Percentiles rank a stretch among this genome's conserved stretches.
These are phyloP conservation scores for Pseudopyrenochaeta lycopersici DNA, from an alignment of 2,329 filamentous ascomycete genomes.

Conservation along the genomic window DNA sequence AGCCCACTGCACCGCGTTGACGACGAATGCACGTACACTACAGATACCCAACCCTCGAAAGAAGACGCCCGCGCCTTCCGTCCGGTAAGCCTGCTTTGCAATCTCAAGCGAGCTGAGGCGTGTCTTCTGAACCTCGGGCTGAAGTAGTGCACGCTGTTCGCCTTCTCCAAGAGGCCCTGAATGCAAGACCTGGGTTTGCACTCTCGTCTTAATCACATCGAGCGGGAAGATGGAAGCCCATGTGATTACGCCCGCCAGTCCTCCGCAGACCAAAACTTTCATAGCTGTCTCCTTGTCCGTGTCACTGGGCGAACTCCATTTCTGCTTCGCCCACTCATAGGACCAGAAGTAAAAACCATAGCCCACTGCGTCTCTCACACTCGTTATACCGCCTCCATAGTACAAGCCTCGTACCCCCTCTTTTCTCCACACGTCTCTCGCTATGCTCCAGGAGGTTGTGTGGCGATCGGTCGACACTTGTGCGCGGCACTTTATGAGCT, in stretches of 20 bases:
- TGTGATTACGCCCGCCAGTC: conserved; percentile 84
- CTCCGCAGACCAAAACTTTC: conserved; percentile 82
- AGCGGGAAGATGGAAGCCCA: conserved; percentile 93
- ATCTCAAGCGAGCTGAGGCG: conserved; percentile 68
- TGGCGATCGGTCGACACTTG: conserved; percentile 66
- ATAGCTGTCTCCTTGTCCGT: conserved; percentile 61
- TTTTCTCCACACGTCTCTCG: conserved; percentile 66
- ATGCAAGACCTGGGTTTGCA: conserved; percentile 74
- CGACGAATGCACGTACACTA: conserved; percentile 85
- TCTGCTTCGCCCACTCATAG: conserved; percentile 78
- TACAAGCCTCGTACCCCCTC: conserved; percentile 78
- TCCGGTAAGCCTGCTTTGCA: conserved; percentile 72
- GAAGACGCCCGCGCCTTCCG: conserved; percentile 78
- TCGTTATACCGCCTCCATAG: conserved; percentile 81
- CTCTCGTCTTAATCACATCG: conserved; percentile 89
- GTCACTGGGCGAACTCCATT: conserved; percentile 58
- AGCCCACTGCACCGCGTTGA: conserved; percentile 93
- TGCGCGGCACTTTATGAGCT: conserved; percentile 88
- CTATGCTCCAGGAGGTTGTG: conserved; percentile 67
- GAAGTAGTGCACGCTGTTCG: conserved; percentile 34
- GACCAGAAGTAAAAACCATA: conserved; percentile 98
- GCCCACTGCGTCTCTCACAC: conserved; percentile 84
- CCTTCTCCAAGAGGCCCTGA: conserved; percentile 2
- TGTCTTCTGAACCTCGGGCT: conserved; percentile 32
- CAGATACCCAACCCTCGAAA: conserved; percentile 85